Base-by-base conservation (phyloP, 2,329 filamentous ascomycete genomes). In the Calonectria pseudoreteaudii region DNA sequence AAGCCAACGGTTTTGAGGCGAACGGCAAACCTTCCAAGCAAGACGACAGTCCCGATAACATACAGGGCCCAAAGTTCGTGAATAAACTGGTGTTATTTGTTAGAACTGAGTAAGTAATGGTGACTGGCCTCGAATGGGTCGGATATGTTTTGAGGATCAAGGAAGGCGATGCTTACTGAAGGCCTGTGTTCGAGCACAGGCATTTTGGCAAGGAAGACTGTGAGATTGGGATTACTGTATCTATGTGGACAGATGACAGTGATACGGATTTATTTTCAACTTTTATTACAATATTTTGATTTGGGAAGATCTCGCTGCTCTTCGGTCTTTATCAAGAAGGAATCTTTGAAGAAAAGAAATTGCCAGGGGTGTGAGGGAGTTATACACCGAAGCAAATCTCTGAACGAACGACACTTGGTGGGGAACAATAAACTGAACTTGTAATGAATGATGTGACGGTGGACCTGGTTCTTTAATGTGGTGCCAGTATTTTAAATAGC, bases 1-100 rank as follows among this genome's bases (percentile, higher is more conserved):
- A 82, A 66, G 2, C 85, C 85, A 1, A 86, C 84, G 0, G 83
- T 84, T 2, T 83, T 83, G 18, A 86, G 67, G 0, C 85, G 82
- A 6, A 86, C 82, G 16, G 71, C 76, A 26, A 83, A 85, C 3
- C 85, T 82, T 3, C 80, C 38, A 1, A 82, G 26, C 0, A 87
- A 70, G 9, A 86, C 74, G 4, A 77, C 13, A 4, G 80, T 76
- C 1, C 84, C 85, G 26, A 85, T 66, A 2, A 71, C 80, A 53
- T 81, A 86, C 20, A 83, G 76, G 0, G 76, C 36, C 82, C 82
- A 84, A 10, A 77, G 77, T 52, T 84, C 82, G 3, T 68, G 26
- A 11, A 84, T 74, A 30, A 84, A 84, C 76, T 79, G 10, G 23
- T 5, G 2, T 13, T 3, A 9, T 20, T 14, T 38, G 58, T 64